A percentile compares a stretch with the other conserved stretches of the same genome.
Evolutionary conservation across 192 early-diverging fungal genomes (phyloP).

Genomic region (Physocladia obscura): DNA sequence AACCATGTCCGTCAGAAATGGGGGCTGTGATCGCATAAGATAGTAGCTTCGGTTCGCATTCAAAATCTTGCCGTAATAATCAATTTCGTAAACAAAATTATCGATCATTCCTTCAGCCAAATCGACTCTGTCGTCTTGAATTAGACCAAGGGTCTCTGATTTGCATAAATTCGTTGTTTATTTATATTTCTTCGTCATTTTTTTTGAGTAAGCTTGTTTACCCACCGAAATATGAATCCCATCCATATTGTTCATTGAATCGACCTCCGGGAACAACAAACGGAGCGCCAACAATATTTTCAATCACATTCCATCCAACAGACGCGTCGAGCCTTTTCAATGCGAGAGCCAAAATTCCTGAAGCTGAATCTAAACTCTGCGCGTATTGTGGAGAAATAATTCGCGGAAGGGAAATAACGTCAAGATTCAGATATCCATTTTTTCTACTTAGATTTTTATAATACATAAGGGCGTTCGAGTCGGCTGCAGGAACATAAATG

Average conservation of each 20-base stretch:
- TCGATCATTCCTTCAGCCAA: constrained; percentile 94
- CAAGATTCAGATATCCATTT: background rate
- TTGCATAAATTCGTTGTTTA: constrained; percentile 80
- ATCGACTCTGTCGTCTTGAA: constrained; percentile 81
- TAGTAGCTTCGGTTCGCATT: constrained; percentile 99
- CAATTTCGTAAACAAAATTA: constrained; percentile 95
- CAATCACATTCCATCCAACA: constrained; percentile 17
- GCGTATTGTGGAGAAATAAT: constrained; percentile 88
- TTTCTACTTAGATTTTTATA: constrained; percentile 68
- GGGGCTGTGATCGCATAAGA: constrained; percentile 93
- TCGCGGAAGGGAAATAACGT: constrained; percentile 79
- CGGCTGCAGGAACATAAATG: constrained; percentile 89
- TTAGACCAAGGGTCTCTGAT: constrained; percentile 85
- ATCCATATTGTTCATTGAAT: constrained; percentile 99
- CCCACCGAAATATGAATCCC: constrained; percentile 64
- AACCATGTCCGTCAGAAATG: constrained; percentile 96
- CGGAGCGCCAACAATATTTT: constrained; percentile 59
- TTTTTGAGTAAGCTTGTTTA: background rate
- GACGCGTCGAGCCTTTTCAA: constrained; percentile 43
- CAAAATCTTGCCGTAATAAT: constrained; percentile 97
- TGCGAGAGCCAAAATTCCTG: constrained; percentile 86
- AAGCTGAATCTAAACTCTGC: constrained; percentile 81
- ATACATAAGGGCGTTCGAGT: constrained; percentile 74
- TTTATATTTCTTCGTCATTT: background rate
- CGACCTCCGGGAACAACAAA: constrained; percentile 98